These are phyloP conservation scores for Calonectria fujianensis DNA, from an alignment of 2,329 filamentous ascomycete species.

Conservation along the genomic window DNA sequence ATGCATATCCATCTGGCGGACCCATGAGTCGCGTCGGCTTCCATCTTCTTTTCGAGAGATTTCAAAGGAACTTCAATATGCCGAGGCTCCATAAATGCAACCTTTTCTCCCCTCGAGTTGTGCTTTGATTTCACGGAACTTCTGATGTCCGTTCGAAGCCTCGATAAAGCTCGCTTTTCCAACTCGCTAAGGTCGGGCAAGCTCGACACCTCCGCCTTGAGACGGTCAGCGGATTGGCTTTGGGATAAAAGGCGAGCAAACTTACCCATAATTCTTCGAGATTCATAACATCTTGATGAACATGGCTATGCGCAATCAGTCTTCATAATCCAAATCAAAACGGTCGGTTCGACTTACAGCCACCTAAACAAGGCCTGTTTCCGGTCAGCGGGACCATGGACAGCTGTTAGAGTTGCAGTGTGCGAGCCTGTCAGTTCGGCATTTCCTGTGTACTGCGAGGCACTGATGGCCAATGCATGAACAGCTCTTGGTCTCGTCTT, in stretches of 20 bases:
- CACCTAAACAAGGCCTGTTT: constrained; percentile 64
- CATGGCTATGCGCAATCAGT: constrained; percentile 57
- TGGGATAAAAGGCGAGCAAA: neutral
- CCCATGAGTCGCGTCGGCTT: constrained; percentile 35
- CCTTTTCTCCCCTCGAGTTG: constrained; percentile 61
- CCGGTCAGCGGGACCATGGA: constrained; percentile 58
- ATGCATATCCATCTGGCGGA: constrained; percentile 65
- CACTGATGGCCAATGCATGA: constrained; percentile 55
- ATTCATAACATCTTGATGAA: constrained; percentile 64
- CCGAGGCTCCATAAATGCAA: constrained; percentile 65
- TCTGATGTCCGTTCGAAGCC: constrained; percentile 62
- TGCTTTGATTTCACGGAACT: constrained; percentile 61
- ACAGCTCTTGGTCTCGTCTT: constrained; percentile 31
- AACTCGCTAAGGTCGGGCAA: constrained; percentile 58
- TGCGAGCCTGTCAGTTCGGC: constrained; percentile 61
- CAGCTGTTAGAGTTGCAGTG: constrained; percentile 58
- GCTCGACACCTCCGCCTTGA: constrained; percentile 60
- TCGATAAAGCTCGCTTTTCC: constrained; percentile 60
- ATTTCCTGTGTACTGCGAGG: constrained; percentile 63
- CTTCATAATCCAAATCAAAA: too few relatives aligned
- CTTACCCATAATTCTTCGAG: constrained; percentile 65
- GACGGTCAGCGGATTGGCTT: neutral
- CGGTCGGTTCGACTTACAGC: constrained; percentile 56
- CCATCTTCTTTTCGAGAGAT: constrained; percentile 47
- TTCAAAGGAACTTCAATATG: constrained; percentile 61